Evolutionary conservation across 805 yeast species (phyloP).

Genomic region (Kazachstania psychrophila): DNA sequence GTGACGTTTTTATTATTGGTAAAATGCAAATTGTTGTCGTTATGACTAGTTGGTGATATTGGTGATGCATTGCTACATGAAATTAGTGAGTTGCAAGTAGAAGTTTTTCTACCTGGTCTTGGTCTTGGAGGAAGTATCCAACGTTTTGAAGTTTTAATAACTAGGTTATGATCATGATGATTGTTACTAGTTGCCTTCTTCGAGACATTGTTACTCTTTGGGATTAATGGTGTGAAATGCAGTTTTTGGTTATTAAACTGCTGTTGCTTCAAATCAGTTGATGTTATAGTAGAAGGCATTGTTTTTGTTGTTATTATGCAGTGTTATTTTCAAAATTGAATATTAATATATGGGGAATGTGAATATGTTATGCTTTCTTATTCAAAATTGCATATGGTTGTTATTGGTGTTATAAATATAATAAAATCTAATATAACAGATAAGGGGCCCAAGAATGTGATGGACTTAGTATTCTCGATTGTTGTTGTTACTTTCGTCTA

Average conservation of each 20-base stretch:
- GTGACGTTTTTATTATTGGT: not conserved
- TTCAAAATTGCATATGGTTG: no score
- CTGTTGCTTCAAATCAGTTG: constrained; percentile 2
- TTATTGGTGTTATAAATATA: no score
- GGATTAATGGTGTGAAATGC: constrained; percentile 10
- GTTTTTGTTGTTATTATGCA: no score
- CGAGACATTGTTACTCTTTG: constrained; percentile 2
- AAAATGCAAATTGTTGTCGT: not conserved
- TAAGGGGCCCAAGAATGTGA: no score
- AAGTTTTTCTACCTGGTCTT: constrained; percentile 56
- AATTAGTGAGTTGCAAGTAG: constrained; percentile 3
- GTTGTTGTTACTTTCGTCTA: no score
- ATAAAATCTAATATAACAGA: no score
- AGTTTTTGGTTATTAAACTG: constrained; percentile 1
- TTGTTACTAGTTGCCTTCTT: not conserved
- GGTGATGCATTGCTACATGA: not conserved
- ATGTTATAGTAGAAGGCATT: constrained; percentile 2
- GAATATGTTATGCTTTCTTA: no score
- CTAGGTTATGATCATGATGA: constrained; percentile 1
- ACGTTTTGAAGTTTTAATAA: constrained; percentile 52
- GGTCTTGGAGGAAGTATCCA: constrained; percentile 87
- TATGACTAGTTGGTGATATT: not conserved
- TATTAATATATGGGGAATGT: no score
- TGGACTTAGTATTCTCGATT: no score
- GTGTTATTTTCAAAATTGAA: no score